These are phyloP conservation scores for Angophora floribunda DNA, from an alignment of 345 rosid species.

Conservation along the genomic window DNA sequence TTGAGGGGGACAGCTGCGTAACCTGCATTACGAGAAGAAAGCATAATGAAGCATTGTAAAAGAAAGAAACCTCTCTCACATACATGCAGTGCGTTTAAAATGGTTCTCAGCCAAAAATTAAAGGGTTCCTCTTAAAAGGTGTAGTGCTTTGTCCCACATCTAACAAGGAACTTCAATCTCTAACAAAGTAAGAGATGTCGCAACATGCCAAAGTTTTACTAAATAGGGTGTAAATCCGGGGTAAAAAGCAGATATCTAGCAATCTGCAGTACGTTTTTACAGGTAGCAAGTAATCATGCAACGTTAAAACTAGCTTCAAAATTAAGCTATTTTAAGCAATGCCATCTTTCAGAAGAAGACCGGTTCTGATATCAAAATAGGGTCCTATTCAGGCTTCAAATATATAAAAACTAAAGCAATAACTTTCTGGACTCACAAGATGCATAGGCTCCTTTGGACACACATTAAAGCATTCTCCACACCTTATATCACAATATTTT, in stretches of 20 bases:
- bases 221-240: background rate
- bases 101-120: background rate
- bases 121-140: background rate
- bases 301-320: background rate
- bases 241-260: background rate
- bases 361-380: background rate
- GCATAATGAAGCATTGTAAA: background rate
- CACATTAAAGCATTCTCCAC: background rate
- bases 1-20: slow-evolving; percentile 93
- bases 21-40: slow-evolving; percentile 40
- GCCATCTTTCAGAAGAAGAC: background rate
- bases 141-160: background rate
- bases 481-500: background rate
- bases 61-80: background rate
- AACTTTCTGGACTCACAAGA: background rate
- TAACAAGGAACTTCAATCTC: background rate
- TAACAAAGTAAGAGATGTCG: background rate
- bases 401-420: background rate
- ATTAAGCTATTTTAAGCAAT: background rate
- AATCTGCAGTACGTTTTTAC: background rate
- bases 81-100: background rate
- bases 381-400: background rate
- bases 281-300: background rate
- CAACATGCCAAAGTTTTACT: background rate
- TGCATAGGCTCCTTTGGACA: background rate